Base-by-base conservation (phyloP, 139 green algal genomes). In the Chlorokybus atmophyticus region DNA sequence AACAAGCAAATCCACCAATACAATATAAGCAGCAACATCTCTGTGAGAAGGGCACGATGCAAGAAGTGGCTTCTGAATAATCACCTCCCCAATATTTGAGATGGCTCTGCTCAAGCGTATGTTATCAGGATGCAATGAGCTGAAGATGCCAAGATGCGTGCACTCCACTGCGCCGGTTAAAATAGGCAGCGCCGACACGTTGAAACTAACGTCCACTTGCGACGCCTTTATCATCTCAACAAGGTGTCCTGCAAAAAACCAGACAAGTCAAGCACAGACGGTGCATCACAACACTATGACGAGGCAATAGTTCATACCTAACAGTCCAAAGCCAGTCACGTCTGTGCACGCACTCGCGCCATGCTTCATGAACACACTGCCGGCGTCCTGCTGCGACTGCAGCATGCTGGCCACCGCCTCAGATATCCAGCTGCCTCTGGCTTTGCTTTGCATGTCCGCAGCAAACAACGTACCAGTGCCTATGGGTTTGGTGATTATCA, bases 401-500 rank as follows among this genome's bases (percentile, higher is more conserved):
- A n/a, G n/a, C n/a, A n/a, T n/a, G n/a, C n/a, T n/a, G n/a, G n/a
- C n/a, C n/a, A n/a, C n/a, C n/a, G n/a, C n/a, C n/a, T n/a, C n/a
- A n/a, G n/a, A n/a, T n/a, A n/a, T n/a, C n/a, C n/a, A n/a, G n/a
- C n/a, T 44, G 6, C 56, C 58, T 64, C 79, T 77, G 38, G 81
- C 76, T 31, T 72, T 66, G 17, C 76, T 62, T 3, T 73, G 60
- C 81, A 91, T 89, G 31, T 78, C 68, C 4, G 75, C 85, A 1
- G 84, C 83, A 41, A 94, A 56, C 10, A 94, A 50, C 29, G 58
- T 32, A 5, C 69, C 62, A 1, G 62, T 77, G 29, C 69, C 87
- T 2, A 95, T 53, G 0, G 84, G 47, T 66, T 95, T 94, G n/a
- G 87, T 95, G 17, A 95, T 66, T 8, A 95, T 59, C 28, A 95